Evolutionary conservation across 2,329 filamentous ascomycete genomes (phyloP), one percentile per base, ranked within the genome.

Genomic region (Ophiostoma australiae): DNA sequence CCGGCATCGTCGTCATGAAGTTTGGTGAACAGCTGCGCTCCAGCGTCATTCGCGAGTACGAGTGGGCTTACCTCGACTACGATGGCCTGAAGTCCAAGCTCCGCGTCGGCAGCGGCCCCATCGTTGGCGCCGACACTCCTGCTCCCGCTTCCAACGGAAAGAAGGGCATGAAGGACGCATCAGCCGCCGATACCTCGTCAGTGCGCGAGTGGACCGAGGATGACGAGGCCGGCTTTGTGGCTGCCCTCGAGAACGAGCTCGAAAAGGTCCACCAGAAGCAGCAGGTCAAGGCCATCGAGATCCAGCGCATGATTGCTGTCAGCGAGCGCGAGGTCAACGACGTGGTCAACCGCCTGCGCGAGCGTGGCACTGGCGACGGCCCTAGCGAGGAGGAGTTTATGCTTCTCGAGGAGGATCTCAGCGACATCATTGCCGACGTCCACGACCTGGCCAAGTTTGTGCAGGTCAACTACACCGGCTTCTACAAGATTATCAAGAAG

Each of bases 401-500:
- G 83, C 83, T 97, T 76, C 86, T 98, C 41, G 95, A 99, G 82
- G 92, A 97, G 79, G 93, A 97, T 77, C 82, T 99, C 77, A 97
- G 93, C 81, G 95, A 99, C 80, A 94, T 99, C 78, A 99, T 99
- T 79, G 95, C 95, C 76, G 94, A 99, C 78, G 95, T 99, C 31
- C 94, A 99, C 81, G 95, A 99, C 77, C 86, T 99, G 72, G 94
- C 95, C 80, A 98, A 98, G 82, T 99, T 97, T 79, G 96, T 97
- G 7, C 94, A 97, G 82, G 83, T 99, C 78, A 99, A 99, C 82
- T 99, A 99, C 79, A 98, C 94, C 0, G 95, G 95, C 5, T 99
- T 99, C 80, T 96, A 97, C 84, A 99, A 99, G 85, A 99, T 99
- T 74, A 97, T 99, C 81, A 99, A 99, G 86, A 99, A 99, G 85